A percentile compares a stretch with the other conserved stretches of the same genome.
Evolutionary conservation across 345 rosid species (phyloP).

Genomic region (Citrus glauca): DNA sequence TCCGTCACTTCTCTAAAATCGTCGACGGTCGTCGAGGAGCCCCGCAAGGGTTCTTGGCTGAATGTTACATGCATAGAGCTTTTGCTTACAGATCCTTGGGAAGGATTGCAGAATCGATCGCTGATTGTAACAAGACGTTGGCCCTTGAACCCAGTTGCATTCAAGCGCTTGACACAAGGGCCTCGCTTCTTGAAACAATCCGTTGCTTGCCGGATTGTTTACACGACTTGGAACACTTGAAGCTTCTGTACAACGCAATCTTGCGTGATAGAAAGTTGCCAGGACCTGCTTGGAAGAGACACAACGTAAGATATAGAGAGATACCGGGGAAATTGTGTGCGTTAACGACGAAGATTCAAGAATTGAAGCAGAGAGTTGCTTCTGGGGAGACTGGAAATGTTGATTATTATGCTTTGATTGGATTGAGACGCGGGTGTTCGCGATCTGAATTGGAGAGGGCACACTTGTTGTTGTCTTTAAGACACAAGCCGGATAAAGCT

Average conservation of each 20-base stretch:
- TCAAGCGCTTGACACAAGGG: slow-evolving; percentile 87
- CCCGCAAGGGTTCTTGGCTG: slow-evolving; percentile 88
- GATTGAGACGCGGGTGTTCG: slow-evolving; percentile 79
- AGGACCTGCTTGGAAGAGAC: slow-evolving; percentile 94
- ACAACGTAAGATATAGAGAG: slow-evolving; percentile 74
- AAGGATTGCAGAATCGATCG: slow-evolving; percentile 77
- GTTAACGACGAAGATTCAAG: slow-evolving; percentile 57
- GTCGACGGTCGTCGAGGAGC: slow-evolving; percentile 82
- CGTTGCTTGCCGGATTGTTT: slow-evolving; percentile 87
- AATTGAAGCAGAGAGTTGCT: slow-evolving; percentile 68
- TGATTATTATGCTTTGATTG: slow-evolving; percentile 80
- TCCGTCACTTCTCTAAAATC: slow-evolving; percentile 89
- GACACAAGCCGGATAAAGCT: slow-evolving; percentile 88
- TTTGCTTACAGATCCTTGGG: slow-evolving; percentile 70
- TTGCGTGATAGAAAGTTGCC: slow-evolving; percentile 85
- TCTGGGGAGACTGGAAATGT: slow-evolving; percentile 75
- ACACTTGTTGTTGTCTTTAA: slow-evolving; percentile 59
- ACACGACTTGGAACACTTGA: slow-evolving; percentile 91
- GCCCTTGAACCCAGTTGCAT: slow-evolving; percentile 85
- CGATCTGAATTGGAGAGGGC: slow-evolving; percentile 90
- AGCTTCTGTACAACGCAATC: slow-evolving; percentile 80
- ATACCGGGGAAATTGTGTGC: slow-evolving; percentile 81
- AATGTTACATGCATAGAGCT: slow-evolving; percentile 85
- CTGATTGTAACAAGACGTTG: slow-evolving; percentile 84
- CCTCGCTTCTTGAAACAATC: slow-evolving; percentile 66